Conservation (phyloP, 108 stramenopile genomes). For the Pseudonitzschia multistriata region DNA sequence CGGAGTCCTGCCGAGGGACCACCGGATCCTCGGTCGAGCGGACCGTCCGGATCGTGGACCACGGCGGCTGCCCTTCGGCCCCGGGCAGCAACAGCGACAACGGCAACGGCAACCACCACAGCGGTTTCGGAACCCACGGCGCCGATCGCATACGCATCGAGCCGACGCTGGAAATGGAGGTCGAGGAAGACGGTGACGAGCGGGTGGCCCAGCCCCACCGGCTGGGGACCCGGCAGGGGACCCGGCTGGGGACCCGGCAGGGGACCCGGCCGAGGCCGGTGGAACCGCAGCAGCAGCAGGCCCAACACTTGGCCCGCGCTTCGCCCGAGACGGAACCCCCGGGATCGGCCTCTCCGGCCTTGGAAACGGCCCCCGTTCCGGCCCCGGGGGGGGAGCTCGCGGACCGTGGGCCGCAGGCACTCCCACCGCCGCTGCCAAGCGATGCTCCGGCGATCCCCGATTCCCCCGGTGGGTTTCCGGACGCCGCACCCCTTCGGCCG, state of each 20-base stretch:
- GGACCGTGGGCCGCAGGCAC: not conserved
- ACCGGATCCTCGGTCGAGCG: conserved; percentile 67
- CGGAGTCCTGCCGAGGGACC: conserved; percentile 59
- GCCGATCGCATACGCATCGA: conserved; percentile 39
- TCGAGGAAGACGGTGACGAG: conserved; percentile 29
- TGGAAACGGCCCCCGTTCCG: not conserved
- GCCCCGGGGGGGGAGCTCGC: not conserved
- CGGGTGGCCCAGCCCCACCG: conserved; percentile 26
- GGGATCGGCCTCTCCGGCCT: not conserved
- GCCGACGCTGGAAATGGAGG: conserved; percentile 80
- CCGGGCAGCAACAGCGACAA: not conserved
- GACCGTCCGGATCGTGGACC: conserved; percentile 41
- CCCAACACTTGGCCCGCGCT: not conserved
- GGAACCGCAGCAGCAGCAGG: not conserved
- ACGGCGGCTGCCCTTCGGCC: no score
- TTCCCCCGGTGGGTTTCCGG: not conserved
- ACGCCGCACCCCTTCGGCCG: conserved; percentile 1
- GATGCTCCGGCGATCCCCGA: not conserved
- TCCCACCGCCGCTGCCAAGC: not conserved
- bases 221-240: conserved; percentile 9
- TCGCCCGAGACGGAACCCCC: not conserved
- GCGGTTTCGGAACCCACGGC: not conserved
- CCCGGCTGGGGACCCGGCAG: no score
- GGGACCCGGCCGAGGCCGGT: not conserved
- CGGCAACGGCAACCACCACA: conserved; percentile 22